phyloP scores from a whole-genome alignment of 179 eudicot species.

The Gypsophila paniculata region DNA sequence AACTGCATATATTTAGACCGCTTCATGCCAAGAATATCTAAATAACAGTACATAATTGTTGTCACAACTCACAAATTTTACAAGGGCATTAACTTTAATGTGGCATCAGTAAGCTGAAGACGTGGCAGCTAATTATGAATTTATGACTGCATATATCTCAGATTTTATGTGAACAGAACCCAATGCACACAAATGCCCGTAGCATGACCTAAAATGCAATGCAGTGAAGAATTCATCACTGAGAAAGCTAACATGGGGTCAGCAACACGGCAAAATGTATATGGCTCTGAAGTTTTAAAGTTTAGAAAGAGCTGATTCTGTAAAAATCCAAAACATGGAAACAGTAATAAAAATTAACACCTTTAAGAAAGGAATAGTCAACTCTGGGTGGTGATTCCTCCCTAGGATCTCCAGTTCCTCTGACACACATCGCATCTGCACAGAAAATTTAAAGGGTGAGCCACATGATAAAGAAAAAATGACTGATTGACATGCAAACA shows the following conservation, averaged over 20 bases:
- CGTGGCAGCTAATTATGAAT: background rate
- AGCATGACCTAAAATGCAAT: background rate
- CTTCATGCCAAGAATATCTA: too few relatives aligned
- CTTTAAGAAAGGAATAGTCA: slow-evolving; percentile 79
- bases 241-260: background rate
- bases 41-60: background rate
- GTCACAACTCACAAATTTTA: too few relatives aligned
- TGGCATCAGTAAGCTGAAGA: background rate
- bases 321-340: background rate
- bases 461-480: background rate
- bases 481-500: slow-evolving; percentile 3
- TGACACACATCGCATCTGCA: slow-evolving; percentile 83
- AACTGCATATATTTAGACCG: too few relatives aligned
- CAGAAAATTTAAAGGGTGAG: slow-evolving; percentile 17
- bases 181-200: too few relatives aligned
- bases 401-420: slow-evolving; percentile 90
- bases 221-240: background rate
- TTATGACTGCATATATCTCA: background rate
- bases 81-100: too few relatives aligned
- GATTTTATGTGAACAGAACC: background rate
- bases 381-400: slow-evolving; percentile 78
- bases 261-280: background rate
- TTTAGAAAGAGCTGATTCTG: background rate
- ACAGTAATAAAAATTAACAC: slow-evolving; percentile 22
- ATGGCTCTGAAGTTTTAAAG: background rate